phyloP scores from a whole-genome alignment of 768 basidiomycete species.

The Goffeauzyma gilvescens region DNA sequence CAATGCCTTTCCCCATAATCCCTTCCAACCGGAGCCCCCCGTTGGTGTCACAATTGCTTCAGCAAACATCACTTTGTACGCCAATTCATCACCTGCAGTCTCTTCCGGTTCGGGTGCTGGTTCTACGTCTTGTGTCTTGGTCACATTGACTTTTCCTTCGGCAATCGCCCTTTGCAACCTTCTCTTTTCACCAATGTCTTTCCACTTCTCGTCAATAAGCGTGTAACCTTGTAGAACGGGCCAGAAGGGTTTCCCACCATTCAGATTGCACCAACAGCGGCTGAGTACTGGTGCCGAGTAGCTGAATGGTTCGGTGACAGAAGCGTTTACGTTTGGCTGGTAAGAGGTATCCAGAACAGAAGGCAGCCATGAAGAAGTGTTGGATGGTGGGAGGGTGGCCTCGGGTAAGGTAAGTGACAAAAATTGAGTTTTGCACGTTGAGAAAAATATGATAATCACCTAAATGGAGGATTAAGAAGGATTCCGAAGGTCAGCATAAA shows the following conservation, averaged over 20 bases:
- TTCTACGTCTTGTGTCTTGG: background rate
- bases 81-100: too few species aligned
- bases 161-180: background rate
- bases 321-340: too few species aligned
- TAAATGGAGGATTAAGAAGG: background rate
- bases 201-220: background rate
- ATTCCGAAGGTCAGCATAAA: background rate
- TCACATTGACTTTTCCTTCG: background rate
- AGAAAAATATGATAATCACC: conserved; percentile 6
- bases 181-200: background rate
- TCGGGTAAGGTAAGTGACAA: conserved; percentile 7
- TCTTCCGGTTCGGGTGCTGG: background rate
- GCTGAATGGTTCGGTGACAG: background rate
- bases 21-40: too few species aligned
- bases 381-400: background rate
- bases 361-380: too few species aligned
- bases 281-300: conserved; percentile 4
- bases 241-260: conserved; percentile 4
- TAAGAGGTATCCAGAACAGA: background rate
- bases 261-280: conserved; percentile 9
- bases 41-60: too few species aligned
- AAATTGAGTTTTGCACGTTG: conserved; percentile 4
- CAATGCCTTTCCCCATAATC: too few species aligned
- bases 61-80: too few species aligned
- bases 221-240: conserved; percentile 9